Evolutionary conservation across 805 yeast species (phyloP).

Genomic region (Kuraishia floccosa): DNA sequence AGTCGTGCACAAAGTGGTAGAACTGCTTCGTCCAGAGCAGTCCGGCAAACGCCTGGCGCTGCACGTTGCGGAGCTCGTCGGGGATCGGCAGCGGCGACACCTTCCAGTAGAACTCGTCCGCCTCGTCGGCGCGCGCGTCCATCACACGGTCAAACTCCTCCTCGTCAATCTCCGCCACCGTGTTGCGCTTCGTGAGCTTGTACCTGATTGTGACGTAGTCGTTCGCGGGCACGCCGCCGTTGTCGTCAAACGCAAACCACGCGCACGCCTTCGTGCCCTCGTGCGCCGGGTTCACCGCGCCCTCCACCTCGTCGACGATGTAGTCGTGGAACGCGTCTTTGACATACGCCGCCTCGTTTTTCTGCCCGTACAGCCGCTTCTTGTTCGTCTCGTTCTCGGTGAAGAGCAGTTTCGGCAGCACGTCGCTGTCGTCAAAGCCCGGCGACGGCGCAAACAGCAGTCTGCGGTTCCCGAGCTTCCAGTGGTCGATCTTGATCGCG

Average conservation of each 20-base stretch:
- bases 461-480: conserved; percentile 56
- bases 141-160: conserved; percentile 60
- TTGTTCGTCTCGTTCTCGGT: conserved; percentile 87
- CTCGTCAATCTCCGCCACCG: conserved; percentile 45
- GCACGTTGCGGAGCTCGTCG: conserved; percentile 69
- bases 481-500: conserved; percentile 51
- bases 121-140: conserved; percentile 69
- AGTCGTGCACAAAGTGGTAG: conserved; percentile 74
- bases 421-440: conserved; percentile 56
- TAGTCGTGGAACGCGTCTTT: conserved; percentile 91
- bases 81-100: conserved; percentile 77
- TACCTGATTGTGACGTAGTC: conserved; percentile 81
- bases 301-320: conserved; percentile 47
- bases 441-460: conserved; percentile 78
- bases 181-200: conserved; percentile 30
- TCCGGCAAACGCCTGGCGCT: conserved; percentile 92
- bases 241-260: conserved; percentile 67
- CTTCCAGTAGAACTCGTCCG: conserved; percentile 88
- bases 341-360: conserved; percentile 47
- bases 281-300: conserved; percentile 57
- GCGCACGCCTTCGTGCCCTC: conserved; percentile 81
- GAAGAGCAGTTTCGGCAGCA: conserved; percentile 67
- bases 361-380: conserved; percentile 50
- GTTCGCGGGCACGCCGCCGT: conserved; percentile 75
- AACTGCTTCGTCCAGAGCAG: conserved; percentile 90